Conservation (phyloP, 2,329 filamentous ascomycete species). For the Fusarium sp. region DNA sequence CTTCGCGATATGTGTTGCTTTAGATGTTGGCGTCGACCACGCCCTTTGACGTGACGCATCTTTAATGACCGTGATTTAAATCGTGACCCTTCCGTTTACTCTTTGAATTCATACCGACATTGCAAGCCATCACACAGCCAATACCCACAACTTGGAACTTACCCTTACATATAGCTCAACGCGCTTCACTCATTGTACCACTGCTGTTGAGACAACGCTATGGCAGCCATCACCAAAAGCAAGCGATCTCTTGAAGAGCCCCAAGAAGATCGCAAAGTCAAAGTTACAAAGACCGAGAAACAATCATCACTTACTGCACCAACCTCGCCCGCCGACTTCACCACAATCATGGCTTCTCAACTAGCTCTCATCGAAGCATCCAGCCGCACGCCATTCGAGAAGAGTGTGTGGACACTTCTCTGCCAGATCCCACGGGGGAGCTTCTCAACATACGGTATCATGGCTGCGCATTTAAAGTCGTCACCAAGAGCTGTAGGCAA, state of each 20-base stretch:
- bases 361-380: conserved; percentile 58
- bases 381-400: conserved; percentile 64
- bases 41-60: conserved; percentile 37
- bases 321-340: neutral
- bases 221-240: conserved; percentile 30
- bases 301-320: neutral
- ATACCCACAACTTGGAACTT: neutral
- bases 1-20: conserved; percentile 45
- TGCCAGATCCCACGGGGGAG: conserved; percentile 80
- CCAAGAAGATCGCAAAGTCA: conserved; percentile 19
- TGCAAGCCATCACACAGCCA: neutral
- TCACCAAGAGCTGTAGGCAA: conserved; percentile 83
- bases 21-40: conserved; percentile 39
- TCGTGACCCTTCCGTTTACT: neutral
- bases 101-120: neutral
- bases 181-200: neutral
- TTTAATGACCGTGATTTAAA: conserved; percentile 1
- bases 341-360: conserved; percentile 49
- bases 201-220: neutral
- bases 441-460: conserved; percentile 80
- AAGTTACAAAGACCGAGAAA: conserved; percentile 19
- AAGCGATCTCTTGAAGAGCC: conserved; percentile 37
- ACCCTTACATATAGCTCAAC: neutral
- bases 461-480: conserved; percentile 74
- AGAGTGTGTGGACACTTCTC: conserved; percentile 75